Base-by-base conservation (phyloP, 352 stramenopile genomes). In the Globisporangium lucens region DNA sequence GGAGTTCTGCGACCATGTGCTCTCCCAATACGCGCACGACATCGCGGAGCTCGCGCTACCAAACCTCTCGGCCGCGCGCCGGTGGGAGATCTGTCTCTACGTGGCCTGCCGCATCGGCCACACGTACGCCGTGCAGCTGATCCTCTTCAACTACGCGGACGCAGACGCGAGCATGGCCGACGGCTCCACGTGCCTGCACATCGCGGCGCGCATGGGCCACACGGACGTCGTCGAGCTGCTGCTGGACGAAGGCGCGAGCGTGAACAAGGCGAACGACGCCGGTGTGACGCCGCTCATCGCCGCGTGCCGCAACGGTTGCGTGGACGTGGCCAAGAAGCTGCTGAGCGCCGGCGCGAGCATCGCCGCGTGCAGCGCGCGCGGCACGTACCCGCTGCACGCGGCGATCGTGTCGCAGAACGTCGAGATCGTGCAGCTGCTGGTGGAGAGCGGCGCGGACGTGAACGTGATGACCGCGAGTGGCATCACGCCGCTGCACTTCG, bases 401-500 rank as follows among this genome's bases (percentile, higher is more conserved):
- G 83, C 83, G 22, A 84, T 90, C 56, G 81, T 91, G 49, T 86
- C 81, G 13, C 73, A 91, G 62, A 89, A 76, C 52, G 63, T 85
- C 20, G 75, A 87, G 67, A 82, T 92, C 49, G 85, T 94, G 56
- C 70, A 85, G 69, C 68, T 92, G 47, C 75, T 94, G 24, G 74
- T 94, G 13, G 68, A 79, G n/a, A 58, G 59, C 47, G 82, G 84
- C 29, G 86, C 86, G 1, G 78, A 92, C 62, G 83, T 91, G 63
- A 89, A 91, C 62, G 82, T 84, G 35, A 80, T 78, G 69, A 94
- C 82, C 0, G 71, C 70, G 46, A 89, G 76, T 58, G 82, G 82
- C 55, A 90, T 90, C 60, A 93, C 86, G n/a, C 86, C 84, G 52
- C 74, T 94, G 60, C 86, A 91, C 62, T 92, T 92, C 55, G 84